Conservation (phyloP, 441 rosid genomes). For the Euphorbia corollata region DNA sequence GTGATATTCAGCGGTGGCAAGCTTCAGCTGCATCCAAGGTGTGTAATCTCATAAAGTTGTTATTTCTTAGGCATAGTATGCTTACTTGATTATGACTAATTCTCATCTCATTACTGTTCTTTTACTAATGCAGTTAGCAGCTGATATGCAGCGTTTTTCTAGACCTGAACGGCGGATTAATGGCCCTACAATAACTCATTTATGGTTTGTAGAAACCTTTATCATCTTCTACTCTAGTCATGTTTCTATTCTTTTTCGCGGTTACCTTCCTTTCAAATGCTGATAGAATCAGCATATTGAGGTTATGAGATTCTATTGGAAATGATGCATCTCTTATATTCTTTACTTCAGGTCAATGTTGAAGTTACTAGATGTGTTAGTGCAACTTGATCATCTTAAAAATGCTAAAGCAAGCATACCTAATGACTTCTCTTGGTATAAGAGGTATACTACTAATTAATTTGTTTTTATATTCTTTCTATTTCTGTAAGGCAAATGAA, state of each 20-base stretch:
- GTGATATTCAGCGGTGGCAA: slow-evolving; percentile 98
- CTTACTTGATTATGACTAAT: slow-evolving; percentile 5
- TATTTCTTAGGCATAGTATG: slow-evolving; percentile 2
- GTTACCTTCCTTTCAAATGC: slow-evolving; percentile 12
- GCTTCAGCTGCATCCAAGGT: slow-evolving; percentile 92
- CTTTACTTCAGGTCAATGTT: slow-evolving; percentile 74
- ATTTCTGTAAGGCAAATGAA: not conserved
- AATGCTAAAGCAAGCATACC: slow-evolving; percentile 99
- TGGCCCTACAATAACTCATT: slow-evolving; percentile 95
- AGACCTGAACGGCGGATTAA: slow-evolving; percentile 95
- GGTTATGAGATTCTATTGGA: slow-evolving; percentile 1
- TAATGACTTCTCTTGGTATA: slow-evolving; percentile 99
- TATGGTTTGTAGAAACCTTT: slow-evolving; percentile 45
- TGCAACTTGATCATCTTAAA: slow-evolving; percentile 99
- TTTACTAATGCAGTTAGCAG: slow-evolving; percentile 73
- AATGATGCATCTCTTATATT: slow-evolving; percentile 14
- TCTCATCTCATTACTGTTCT: slow-evolving; percentile 17
- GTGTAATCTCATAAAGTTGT: slow-evolving; percentile 19
- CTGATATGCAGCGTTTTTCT: slow-evolving; percentile 99
- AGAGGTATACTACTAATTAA: slow-evolving; percentile 46
- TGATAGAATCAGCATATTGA: slow-evolving; percentile 7
- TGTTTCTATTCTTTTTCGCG: not conserved
- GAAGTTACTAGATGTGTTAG: slow-evolving; percentile 88
- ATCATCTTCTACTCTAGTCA: not conserved
- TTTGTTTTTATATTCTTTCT: slow-evolving; percentile 10